Percentiles rank a stretch among this genome's conserved stretches.
These are phyloP conservation scores for Kalmusia sp. DNA, from an alignment of 2,329 filamentous ascomycete species.

Conservation along the genomic window DNA sequence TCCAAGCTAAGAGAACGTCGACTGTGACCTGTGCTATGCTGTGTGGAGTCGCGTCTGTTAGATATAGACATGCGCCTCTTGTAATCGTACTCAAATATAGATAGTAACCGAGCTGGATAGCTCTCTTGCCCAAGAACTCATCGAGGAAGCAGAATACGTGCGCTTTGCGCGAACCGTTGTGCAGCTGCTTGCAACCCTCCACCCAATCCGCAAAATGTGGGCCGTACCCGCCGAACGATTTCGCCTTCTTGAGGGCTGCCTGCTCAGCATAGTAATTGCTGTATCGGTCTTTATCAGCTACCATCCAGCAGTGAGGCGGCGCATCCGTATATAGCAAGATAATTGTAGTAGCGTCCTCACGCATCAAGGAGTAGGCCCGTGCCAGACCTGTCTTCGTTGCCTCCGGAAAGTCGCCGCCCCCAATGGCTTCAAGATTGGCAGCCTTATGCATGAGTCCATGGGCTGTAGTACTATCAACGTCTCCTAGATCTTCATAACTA, in stretches of 20 bases:
- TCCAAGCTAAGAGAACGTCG: constrained; percentile 53
- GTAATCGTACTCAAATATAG: constrained; percentile 53
- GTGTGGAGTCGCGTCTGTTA: constrained; percentile 28
- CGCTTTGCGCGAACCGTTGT: constrained; percentile 46
- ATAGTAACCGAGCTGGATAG: constrained; percentile 42
- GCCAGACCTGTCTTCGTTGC: constrained; percentile 59
- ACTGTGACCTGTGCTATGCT: constrained; percentile 53
- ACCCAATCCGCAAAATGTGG: constrained; percentile 56
- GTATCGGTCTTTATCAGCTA: constrained; percentile 25
- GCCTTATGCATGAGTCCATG: constrained; percentile 21
- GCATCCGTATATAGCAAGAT: constrained; percentile 59
- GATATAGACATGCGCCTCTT: constrained; percentile 49
- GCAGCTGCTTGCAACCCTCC: constrained; percentile 44
- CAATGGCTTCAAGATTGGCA: constrained; percentile 34
- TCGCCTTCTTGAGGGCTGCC: constrained; percentile 28
- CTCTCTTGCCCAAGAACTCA: constrained; percentile 1
- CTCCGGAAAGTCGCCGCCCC: constrained; percentile 56
- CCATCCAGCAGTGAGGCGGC: constrained; percentile 52
- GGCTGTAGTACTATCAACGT: constrained; percentile 9
- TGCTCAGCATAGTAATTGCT: constrained; percentile 39
- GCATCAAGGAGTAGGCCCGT: constrained; percentile 56
- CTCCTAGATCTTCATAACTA: constrained; percentile 13
- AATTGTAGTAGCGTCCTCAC: constrained; percentile 57
- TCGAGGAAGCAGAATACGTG: constrained; percentile 55
- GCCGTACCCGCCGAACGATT: constrained; percentile 42